These are phyloP conservation scores for Triticum turgidum DNA, from an alignment of 176 grass and related monocot species.

Conservation along the genomic window DNA sequence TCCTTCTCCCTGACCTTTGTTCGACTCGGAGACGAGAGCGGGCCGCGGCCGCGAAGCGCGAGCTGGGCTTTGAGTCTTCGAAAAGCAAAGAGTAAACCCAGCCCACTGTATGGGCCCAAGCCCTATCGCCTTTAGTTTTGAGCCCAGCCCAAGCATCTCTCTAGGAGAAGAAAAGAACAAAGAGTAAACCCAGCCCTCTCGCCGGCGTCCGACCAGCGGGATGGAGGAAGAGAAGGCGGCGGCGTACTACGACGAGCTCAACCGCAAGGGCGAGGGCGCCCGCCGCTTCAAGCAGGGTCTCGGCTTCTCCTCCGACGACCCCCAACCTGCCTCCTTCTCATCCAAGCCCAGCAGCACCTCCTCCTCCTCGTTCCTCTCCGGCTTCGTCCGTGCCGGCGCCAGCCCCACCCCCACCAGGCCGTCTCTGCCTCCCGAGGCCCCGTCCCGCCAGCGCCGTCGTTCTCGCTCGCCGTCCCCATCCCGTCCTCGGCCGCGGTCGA, in stretches of 20 bases:
- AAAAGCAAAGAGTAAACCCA: background rate
- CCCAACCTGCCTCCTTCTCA: constrained; percentile 22
- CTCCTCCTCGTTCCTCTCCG: constrained; percentile 63
- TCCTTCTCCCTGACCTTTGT: background rate
- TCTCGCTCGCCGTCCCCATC: constrained; percentile 1
- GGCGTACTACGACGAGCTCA: constrained; percentile 96
- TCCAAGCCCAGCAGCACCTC: constrained; percentile 39
- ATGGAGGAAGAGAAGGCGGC: constrained; percentile 73
- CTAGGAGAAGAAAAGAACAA: background rate
- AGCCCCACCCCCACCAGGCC: background rate
- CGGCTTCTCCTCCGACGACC: constrained; percentile 68
- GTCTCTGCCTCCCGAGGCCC: background rate
- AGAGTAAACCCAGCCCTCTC: background rate
- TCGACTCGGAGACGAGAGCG: background rate
- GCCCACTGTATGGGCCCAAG: background rate
- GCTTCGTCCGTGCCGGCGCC: constrained; percentile 66
- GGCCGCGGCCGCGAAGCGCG: background rate
- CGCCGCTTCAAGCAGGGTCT: constrained; percentile 92
- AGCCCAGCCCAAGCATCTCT: background rate
- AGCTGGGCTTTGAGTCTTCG: background rate
- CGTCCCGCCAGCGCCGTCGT: background rate
- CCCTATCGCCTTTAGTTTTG: background rate
- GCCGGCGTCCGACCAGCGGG: background rate
- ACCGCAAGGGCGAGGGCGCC: constrained; percentile 91
- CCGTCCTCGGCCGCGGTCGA: background rate